These are phyloP conservation scores for Yamadazyma songkhlaensis DNA, from an alignment of 1,139 yeast genomes.

Conservation along the genomic window DNA sequence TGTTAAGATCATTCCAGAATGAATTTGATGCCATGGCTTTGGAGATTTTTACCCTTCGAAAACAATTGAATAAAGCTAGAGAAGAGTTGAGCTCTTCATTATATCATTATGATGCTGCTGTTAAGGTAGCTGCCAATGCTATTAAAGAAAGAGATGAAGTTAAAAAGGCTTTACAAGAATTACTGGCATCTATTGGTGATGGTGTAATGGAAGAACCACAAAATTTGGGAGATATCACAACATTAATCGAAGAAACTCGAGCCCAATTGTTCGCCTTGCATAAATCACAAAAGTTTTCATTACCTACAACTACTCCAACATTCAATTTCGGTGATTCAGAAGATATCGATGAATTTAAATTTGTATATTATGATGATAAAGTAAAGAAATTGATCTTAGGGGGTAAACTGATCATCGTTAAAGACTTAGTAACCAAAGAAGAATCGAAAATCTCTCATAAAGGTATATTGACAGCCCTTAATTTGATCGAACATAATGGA, in stretches of 20 bases:
- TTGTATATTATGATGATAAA: constrained; percentile 13
- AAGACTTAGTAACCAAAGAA: constrained; percentile 14
- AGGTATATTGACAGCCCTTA: constrained; percentile 17
- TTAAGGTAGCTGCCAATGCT: constrained; percentile 76
- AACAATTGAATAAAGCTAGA: constrained; percentile 63
- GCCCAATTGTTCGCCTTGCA: constrained; percentile 40
- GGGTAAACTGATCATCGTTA: constrained; percentile 22
- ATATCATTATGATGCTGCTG: constrained; percentile 88
- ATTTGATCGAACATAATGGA: constrained; percentile 12
- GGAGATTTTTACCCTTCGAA: constrained; percentile 74
- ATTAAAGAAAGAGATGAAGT: constrained; percentile 76
- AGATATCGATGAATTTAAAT: constrained; percentile 12
- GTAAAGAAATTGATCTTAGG: constrained; percentile 18
- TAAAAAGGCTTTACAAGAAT: constrained; percentile 51
- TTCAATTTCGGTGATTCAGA: constrained; percentile 7
- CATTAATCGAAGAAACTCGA: constrained; percentile 30
- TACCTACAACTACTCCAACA: constrained; percentile 22
- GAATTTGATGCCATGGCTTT: constrained; percentile 90
- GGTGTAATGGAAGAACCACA: constrained; percentile 1
- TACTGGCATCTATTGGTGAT: constrained; percentile 28
- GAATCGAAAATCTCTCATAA: constrained; percentile 14
- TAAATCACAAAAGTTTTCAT: constrained; percentile 37
- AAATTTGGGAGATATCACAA: constrained; percentile 10
- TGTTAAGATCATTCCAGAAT: constrained; percentile 71
- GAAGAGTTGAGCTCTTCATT: constrained; percentile 75